phyloP scores from a whole-genome alignment of 805 yeast species.

The Candida endomychidarum region DNA sequence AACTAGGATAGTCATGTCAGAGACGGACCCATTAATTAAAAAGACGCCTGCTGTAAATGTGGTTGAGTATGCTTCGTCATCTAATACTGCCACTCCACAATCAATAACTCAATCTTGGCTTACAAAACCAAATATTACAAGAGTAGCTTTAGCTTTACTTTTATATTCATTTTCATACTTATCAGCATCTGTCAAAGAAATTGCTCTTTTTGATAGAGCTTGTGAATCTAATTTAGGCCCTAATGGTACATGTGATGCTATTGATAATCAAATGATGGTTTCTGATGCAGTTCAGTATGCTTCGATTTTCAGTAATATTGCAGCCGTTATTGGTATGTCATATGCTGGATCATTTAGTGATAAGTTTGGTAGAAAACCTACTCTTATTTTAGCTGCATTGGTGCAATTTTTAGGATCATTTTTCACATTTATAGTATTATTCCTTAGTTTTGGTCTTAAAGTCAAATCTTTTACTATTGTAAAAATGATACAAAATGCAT shows the following conservation, averaged over 20 bases:
- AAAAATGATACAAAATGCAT: not conserved
- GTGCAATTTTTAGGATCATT: not conserved
- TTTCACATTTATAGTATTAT: not conserved
- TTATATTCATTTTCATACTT: not conserved
- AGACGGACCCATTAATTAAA: slow-evolving; percentile 4
- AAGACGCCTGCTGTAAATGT: not conserved
- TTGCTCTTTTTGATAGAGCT: slow-evolving; percentile 7
- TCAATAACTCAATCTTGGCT: too few species aligned
- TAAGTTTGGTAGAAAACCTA: slow-evolving; percentile 6
- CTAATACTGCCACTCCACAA: too few species aligned
- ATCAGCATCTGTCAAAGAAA: slow-evolving; percentile 5
- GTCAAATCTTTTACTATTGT: not conserved
- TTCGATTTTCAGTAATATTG: not conserved
- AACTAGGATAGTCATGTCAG: too few species aligned
- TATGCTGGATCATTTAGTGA: slow-evolving; percentile 4
- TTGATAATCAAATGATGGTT: slow-evolving; percentile 10
- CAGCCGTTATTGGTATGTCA: slow-evolving; percentile 4
- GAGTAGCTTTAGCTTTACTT: not conserved
- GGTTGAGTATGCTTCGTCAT: not conserved
- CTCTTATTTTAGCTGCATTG: not conserved
- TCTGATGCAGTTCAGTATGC: slow-evolving; percentile 1
- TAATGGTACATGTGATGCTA: slow-evolving; percentile 8
- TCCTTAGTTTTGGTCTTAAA: slow-evolving; percentile 1
- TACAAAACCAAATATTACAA: slow-evolving; percentile 2
- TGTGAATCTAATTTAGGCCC: slow-evolving; percentile 5